phyloP scores from a whole-genome alignment of 495 filamentous ascomycete species.

The Filosporella fistucella region DNA sequence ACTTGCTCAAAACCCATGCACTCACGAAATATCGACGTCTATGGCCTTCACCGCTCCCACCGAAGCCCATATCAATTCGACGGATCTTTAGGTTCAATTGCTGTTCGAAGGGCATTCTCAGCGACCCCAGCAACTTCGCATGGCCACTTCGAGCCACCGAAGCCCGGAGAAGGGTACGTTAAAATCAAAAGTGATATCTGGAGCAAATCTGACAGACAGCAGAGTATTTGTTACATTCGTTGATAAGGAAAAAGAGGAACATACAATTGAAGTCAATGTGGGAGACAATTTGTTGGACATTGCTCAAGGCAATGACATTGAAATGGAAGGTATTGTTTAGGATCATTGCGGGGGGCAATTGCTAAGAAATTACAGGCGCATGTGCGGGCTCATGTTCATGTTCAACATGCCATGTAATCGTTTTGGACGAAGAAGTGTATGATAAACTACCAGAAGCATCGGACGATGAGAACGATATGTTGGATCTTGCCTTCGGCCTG shows the following conservation, averaged over 20 bases:
- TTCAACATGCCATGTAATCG: slow-evolving; percentile 95
- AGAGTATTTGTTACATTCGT: slow-evolving; percentile 90
- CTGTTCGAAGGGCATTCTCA: slow-evolving; percentile 51
- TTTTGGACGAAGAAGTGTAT: slow-evolving; percentile 76
- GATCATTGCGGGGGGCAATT: too few species aligned
- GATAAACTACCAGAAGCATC: slow-evolving; percentile 89
- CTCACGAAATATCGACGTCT: too few species aligned
- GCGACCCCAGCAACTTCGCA: slow-evolving; percentile 56
- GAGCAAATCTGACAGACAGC: slow-evolving; percentile 12
- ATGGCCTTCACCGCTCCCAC: background rate
- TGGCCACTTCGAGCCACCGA: slow-evolving; percentile 77
- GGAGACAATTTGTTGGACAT: slow-evolving; percentile 94
- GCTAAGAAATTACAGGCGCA: slow-evolving; percentile 67
- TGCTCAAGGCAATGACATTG: slow-evolving; percentile 88
- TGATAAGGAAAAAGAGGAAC: slow-evolving; percentile 79
- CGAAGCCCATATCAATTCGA: background rate
- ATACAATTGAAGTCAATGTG: slow-evolving; percentile 71
- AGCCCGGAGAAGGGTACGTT: slow-evolving; percentile 89
- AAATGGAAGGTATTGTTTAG: slow-evolving; percentile 76
- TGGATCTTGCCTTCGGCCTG: slow-evolving; percentile 91
- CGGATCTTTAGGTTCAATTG: too few species aligned
- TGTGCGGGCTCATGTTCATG: slow-evolving; percentile 96
- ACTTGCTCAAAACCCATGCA: background rate
- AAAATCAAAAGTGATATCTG: background rate
- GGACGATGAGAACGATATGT: slow-evolving; percentile 99